Evolutionary conservation across 2,329 filamentous ascomycete species (phyloP).

Genomic region (Metarhizium humberi): DNA sequence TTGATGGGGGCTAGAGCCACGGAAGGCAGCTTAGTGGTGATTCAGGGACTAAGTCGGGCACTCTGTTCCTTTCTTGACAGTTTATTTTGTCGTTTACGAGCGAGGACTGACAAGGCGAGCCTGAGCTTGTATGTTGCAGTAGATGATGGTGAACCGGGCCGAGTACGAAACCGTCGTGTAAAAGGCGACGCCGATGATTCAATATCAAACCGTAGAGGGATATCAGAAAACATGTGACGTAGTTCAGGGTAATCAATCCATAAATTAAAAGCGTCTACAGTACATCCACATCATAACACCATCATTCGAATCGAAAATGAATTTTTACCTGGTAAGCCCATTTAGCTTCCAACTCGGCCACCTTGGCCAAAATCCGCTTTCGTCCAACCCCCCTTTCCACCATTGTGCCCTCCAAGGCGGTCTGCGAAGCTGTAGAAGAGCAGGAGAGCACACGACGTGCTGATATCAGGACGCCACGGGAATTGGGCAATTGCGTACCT

Average conservation of each 20-base stretch:
- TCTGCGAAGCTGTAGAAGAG: too few relatives aligned
- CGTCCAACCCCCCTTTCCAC: constrained; percentile 12
- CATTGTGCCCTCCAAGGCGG: too few relatives aligned
- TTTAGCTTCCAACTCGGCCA: constrained; percentile 46
- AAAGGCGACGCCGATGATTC: constrained; percentile 63
- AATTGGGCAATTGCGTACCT: too few relatives aligned
- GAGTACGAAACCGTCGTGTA: constrained; percentile 63
- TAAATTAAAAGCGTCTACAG: constrained; percentile 63
- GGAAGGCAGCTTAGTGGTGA: too few relatives aligned
- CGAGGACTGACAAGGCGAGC: constrained; percentile 11
- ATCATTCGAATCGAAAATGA: not conserved
- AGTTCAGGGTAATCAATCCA: constrained; percentile 57
- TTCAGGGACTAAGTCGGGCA: too few relatives aligned
- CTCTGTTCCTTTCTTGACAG: too few relatives aligned
- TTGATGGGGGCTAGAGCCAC: too few relatives aligned
- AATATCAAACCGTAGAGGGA: constrained; percentile 57
- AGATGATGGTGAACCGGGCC: constrained; percentile 40
- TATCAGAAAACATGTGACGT: constrained; percentile 60
- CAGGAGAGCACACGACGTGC: too few relatives aligned
- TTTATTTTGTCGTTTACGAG: constrained; percentile 1
- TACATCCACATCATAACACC: constrained; percentile 17
- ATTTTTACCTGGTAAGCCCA: constrained; percentile 44
- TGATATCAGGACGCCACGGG: too few relatives aligned
- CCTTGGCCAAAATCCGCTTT: constrained; percentile 39
- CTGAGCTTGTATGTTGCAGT: constrained; percentile 11